Percentiles rank a stretch among this genome's conserved stretches.
Evolutionary conservation across 2,329 filamentous ascomycete genomes (phyloP).

Genomic region (Magnaporthiopsis rhizophila): DNA sequence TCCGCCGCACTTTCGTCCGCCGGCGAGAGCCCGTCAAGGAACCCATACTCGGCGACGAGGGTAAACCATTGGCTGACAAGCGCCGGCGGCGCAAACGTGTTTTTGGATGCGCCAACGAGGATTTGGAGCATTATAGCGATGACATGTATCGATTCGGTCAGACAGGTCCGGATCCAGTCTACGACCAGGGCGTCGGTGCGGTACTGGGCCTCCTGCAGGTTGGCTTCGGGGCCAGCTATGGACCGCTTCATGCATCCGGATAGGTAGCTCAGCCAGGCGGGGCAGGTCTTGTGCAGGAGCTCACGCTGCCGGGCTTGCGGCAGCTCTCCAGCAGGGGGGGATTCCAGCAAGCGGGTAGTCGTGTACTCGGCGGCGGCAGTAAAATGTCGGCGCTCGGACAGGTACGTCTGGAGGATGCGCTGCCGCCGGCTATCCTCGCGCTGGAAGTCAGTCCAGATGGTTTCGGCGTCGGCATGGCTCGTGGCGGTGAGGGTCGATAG

Average conservation of each 20-base stretch:
- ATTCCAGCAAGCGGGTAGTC: conserved; percentile 37
- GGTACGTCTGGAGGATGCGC: conserved; percentile 63
- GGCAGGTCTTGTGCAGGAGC: conserved; percentile 10
- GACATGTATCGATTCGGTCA: conserved; percentile 66
- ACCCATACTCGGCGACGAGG: conserved; percentile 60
- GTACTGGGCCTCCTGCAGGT: conserved; percentile 41
- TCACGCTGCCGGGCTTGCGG: conserved; percentile 14
- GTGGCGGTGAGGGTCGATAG: conserved; percentile 41
- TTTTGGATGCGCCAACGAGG: conserved; percentile 45
- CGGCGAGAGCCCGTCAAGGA: conserved; percentile 57
- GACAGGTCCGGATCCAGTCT: conserved; percentile 53
- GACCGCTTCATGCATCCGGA: conserved; percentile 40
- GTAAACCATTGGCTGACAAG: conserved; percentile 65
- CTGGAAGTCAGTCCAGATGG: conserved; percentile 52
- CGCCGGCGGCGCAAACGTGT: conserved; percentile 47
- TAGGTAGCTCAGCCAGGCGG: conserved; percentile 40
- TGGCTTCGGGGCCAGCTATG: conserved; percentile 37
- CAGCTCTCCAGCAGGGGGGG: conserved; percentile 14
- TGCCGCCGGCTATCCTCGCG: conserved; percentile 53
- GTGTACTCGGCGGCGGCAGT: conserved; percentile 54
- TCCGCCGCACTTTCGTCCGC: conserved; percentile 34
- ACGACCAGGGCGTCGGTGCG: conserved; percentile 45
- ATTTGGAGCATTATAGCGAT: conserved; percentile 68
- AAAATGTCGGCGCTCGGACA: conserved; percentile 63
- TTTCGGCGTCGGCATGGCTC: conserved; percentile 41